phyloP scores from a whole-genome alignment of 2,329 filamentous ascomycete genomes.

The Pyrenophora seminiperda region DNA sequence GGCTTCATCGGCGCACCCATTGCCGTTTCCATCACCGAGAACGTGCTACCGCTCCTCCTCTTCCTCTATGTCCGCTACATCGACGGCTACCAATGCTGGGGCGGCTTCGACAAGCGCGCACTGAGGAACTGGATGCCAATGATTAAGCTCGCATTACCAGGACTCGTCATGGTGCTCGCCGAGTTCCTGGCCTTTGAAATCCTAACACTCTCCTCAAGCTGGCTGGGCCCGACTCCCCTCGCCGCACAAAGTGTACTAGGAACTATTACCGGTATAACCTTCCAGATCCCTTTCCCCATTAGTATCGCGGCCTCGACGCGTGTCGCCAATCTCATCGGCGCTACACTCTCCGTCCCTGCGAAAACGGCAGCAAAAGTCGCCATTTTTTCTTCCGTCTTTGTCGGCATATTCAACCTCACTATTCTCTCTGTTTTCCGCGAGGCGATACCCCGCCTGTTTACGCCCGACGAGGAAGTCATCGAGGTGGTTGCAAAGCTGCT shows the following conservation, averaged over 20 bases:
- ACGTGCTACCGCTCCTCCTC: slow-evolving; percentile 72
- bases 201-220: slow-evolving; percentile 79
- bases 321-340: slow-evolving; percentile 90
- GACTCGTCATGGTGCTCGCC: slow-evolving; percentile 91
- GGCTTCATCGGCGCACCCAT: slow-evolving; percentile 79
- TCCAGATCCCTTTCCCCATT: slow-evolving; percentile 90
- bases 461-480: slow-evolving; percentile 69
- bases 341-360: slow-evolving; percentile 78
- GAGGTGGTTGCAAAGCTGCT: slow-evolving; percentile 70
- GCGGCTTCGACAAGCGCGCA: slow-evolving; percentile 72
- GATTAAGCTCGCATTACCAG: slow-evolving; percentile 85
- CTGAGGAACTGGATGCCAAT: slow-evolving; percentile 80
- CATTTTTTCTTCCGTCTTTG: slow-evolving; percentile 66
- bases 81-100: slow-evolving; percentile 78
- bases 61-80: slow-evolving; percentile 75
- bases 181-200: slow-evolving; percentile 95
- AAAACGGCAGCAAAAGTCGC: slow-evolving; percentile 80
- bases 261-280: slow-evolving; percentile 78
- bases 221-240: slow-evolving; percentile 77
- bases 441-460: slow-evolving; percentile 76
- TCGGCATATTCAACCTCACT: slow-evolving; percentile 80
- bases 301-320: slow-evolving; percentile 87
- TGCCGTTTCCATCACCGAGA: slow-evolving; percentile 76
- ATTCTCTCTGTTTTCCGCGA: slow-evolving; percentile 71
- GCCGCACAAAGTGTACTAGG: slow-evolving; percentile 87